Evolutionary conservation across 2,329 filamentous ascomycete genomes (phyloP), one percentile per base, ranked within the genome.

Genomic region (Colletotrichum trifolii): DNA sequence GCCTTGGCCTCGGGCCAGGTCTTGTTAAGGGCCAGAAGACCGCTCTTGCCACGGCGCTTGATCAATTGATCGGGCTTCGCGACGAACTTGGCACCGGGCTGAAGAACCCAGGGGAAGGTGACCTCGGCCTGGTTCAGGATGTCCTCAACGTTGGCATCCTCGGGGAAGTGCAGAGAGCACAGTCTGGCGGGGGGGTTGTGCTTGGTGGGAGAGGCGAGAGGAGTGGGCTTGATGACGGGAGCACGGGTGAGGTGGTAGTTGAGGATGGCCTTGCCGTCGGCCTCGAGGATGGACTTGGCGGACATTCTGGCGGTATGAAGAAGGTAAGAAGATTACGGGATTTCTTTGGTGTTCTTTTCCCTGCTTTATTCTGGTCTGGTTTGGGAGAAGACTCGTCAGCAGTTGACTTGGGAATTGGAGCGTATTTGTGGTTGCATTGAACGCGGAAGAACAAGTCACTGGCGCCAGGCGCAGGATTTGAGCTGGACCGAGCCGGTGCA

Each of bases 221-320:
- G 94, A 77, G 94, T 95, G 72, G 95, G 92, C 91, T 97, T 98
- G 89, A 99, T 97, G 81, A 97, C 91, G 71, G 94, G 91, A 73
- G 96, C 93, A 79, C 96, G 92, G 75, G 96, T 98, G 83, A 99
- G 94, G 87, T 98, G 96, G 89, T 98, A 99, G 92, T 97, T 98
- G 89, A 99, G 89, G 86, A 99, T 98, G 88, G 96, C 96, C 92
- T 99, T 99, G 89, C 96, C 96, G 86, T 99, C 96, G 87, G 95
- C 95, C 88, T 99, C 96, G 87, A 92, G 84, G 79, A 99, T 98
- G 73, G 95, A 92, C 86, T 99, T 99, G 82, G 96, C 79, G 72
- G 79, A 82, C 79, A 82, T 82, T 73, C 66, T 78, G 75, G 69
- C 57, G 57, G 48, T 64, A 38, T 53, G 33, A n/a, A 59, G 15